Conservation (phyloP, 2,329 filamentous ascomycete species). For the Pseudocercospora pini-densiflorae region DNA sequence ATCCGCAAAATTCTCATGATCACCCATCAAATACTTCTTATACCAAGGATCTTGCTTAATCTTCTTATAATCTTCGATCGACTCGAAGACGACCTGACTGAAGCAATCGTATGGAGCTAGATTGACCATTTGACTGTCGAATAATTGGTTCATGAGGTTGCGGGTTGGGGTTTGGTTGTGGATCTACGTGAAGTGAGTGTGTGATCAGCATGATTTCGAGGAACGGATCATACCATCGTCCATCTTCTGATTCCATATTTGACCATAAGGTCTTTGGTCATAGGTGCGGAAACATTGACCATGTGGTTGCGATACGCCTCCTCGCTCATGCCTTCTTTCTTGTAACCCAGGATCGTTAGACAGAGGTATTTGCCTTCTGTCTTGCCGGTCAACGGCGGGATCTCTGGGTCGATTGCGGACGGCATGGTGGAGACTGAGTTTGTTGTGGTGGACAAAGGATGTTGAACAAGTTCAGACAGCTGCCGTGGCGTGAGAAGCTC, state of each 20-base stretch:
- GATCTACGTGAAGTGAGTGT: conserved; percentile 39
- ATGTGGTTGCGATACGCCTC: conserved; percentile 55
- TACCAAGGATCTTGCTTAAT: conserved; percentile 58
- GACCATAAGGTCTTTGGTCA: conserved; percentile 55
- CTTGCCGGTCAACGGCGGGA: neutral
- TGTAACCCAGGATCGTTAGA: conserved; percentile 56
- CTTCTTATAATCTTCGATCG: conserved; percentile 51
- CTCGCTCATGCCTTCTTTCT: conserved; percentile 54
- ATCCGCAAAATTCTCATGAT: conserved; percentile 58
- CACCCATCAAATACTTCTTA: conserved; percentile 49
- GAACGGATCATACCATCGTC: conserved; percentile 40
- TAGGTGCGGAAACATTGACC: conserved; percentile 51
- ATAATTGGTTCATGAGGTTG: conserved; percentile 47
- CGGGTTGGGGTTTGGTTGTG: conserved; percentile 47
- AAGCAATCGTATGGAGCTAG: conserved; percentile 58
- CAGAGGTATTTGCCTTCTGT: conserved; percentile 29
- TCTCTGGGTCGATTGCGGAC: neutral
- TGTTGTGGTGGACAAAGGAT: neutral
- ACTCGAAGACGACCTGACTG: conserved; percentile 53
- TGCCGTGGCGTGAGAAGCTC: neutral
- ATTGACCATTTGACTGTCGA: conserved; percentile 54
- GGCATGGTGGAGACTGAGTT: neutral
- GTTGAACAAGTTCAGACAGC: neutral
- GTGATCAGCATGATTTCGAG: neutral
- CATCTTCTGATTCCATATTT: conserved; percentile 56